Evolutionary conservation across 129 eudicot species (phyloP).

Genomic region (Glebionis coronaria): DNA sequence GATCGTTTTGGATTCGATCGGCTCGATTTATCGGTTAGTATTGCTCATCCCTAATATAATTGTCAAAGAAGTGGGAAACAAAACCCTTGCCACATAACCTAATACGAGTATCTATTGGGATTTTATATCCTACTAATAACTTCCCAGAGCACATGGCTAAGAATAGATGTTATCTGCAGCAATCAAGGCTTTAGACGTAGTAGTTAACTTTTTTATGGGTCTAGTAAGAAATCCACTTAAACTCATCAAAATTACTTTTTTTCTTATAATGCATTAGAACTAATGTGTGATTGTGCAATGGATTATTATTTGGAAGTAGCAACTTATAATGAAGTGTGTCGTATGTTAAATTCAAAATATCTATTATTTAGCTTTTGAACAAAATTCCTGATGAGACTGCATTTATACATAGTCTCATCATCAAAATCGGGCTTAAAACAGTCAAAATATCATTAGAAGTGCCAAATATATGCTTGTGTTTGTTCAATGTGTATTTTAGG

Average conservation of each 20-base stretch:
- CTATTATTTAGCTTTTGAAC: not conserved
- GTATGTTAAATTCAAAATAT: not conserved
- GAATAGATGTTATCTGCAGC: slow-evolving; percentile 88
- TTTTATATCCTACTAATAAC: slow-evolving; percentile 93
- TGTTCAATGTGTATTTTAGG: too few relatives aligned
- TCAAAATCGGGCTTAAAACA: too few relatives aligned
- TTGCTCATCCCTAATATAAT: too few relatives aligned
- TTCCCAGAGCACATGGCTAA: slow-evolving; percentile 97
- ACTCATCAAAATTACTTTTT: not conserved
- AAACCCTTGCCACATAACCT: slow-evolving; percentile 46
- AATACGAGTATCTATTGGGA: slow-evolving; percentile 69
- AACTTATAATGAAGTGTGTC: not conserved
- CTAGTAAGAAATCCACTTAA: slow-evolving; percentile 48
- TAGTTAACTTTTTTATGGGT: slow-evolving; percentile 91
- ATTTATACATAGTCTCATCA: too few relatives aligned
- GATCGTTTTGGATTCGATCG: too few relatives aligned
- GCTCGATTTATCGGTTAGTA: too few relatives aligned
- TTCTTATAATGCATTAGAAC: not conserved
- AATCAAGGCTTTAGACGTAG: slow-evolving; percentile 67
- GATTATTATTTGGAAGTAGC: too few relatives aligned
- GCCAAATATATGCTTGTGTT: too few relatives aligned
- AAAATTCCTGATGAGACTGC: too few relatives aligned
- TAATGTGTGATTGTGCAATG: not conserved
- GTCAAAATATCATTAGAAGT: too few relatives aligned
- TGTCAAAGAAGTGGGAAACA: slow-evolving; percentile 77